These are phyloP conservation scores for Durotheca rogersii DNA, from an alignment of 495 filamentous ascomycete genomes.

Conservation along the genomic window DNA sequence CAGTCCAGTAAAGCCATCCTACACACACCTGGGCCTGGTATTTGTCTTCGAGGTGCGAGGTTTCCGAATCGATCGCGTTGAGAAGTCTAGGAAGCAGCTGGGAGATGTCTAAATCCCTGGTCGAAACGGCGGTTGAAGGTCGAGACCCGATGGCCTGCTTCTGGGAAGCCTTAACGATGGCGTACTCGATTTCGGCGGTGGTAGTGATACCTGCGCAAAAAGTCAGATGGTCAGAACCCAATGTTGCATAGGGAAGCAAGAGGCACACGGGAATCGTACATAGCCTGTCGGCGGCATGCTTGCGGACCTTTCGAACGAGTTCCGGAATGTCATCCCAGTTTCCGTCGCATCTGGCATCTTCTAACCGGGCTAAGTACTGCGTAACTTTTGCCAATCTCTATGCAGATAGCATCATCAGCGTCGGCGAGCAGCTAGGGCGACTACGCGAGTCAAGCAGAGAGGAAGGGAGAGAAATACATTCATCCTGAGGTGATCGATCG, in stretches of 20 bases:
- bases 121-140: slow-evolving; percentile 39
- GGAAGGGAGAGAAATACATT: slow-evolving; percentile 21
- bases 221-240: slow-evolving; percentile 5
- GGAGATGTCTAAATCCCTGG: slow-evolving; percentile 43
- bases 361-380: slow-evolving; percentile 76
- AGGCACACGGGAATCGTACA: slow-evolving; percentile 58
- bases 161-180: slow-evolving; percentile 57
- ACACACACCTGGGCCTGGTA: slow-evolving; percentile 79
- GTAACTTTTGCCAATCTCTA: slow-evolving; percentile 65
- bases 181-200: slow-evolving; percentile 70
- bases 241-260: neutral
- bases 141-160: slow-evolving; percentile 42
- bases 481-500: slow-evolving; percentile 28
- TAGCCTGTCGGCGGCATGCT: slow-evolving; percentile 82
- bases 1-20: slow-evolving; percentile 77
- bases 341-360: slow-evolving; percentile 82
- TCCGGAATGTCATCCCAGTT: slow-evolving; percentile 90
- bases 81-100: slow-evolving; percentile 63
- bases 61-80: slow-evolving; percentile 64
- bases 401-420: too few relatives aligned
- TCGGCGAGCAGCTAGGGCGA: slow-evolving; percentile 13
- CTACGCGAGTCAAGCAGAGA: neutral
- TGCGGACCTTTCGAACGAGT: slow-evolving; percentile 84
- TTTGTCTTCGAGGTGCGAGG: slow-evolving; percentile 61
- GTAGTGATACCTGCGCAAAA: slow-evolving; percentile 65